These are phyloP conservation scores for Phytophthora lateralis DNA, from an alignment of 352 stramenopile genomes.

Conservation along the genomic window DNA sequence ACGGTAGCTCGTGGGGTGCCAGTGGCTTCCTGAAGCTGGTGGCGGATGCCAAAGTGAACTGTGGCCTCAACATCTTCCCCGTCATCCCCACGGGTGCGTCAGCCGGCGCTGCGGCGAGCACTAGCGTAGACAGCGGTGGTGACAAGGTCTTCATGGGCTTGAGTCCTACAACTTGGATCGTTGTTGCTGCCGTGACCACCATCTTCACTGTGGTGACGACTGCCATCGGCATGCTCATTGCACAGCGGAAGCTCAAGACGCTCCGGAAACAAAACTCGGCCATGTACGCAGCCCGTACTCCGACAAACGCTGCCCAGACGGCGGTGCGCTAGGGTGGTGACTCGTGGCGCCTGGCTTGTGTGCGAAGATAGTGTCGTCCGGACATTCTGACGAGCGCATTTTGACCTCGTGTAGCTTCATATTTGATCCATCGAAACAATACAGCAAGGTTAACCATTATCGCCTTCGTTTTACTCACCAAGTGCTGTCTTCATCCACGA, in stretches of 20 bases:
- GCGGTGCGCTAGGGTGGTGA: slow-evolving; percentile 11
- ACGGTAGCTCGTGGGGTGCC: slow-evolving; percentile 69
- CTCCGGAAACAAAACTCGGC: slow-evolving; percentile 59
- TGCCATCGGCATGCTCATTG: slow-evolving; percentile 51
- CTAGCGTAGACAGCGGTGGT: slow-evolving; percentile 66
- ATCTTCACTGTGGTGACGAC: slow-evolving; percentile 62
- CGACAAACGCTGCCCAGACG: slow-evolving; percentile 18
- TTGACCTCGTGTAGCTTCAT: slow-evolving; percentile 25
- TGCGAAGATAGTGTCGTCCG: not conserved
- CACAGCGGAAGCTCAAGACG: slow-evolving; percentile 44
- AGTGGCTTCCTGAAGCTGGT: slow-evolving; percentile 72
- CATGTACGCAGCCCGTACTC: slow-evolving; percentile 41
- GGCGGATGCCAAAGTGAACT: slow-evolving; percentile 76
- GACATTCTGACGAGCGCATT: not conserved
- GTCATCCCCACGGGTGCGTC: slow-evolving; percentile 69
- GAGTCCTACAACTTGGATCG: slow-evolving; percentile 60
- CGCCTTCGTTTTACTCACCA: not conserved
- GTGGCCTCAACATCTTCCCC: slow-evolving; percentile 79
- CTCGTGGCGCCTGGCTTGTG: not conserved
- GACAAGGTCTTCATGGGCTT: slow-evolving; percentile 67
- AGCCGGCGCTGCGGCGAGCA: slow-evolving; percentile 39
- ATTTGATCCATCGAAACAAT: slow-evolving; percentile 17
- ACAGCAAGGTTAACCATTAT: slow-evolving; percentile 16
- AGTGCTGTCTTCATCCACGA: too few species aligned
- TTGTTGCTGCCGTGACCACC: slow-evolving; percentile 50